These are phyloP conservation scores for Globisporangium echinulatum DNA, from an alignment of 352 stramenopile species.

Conservation along the genomic window DNA sequence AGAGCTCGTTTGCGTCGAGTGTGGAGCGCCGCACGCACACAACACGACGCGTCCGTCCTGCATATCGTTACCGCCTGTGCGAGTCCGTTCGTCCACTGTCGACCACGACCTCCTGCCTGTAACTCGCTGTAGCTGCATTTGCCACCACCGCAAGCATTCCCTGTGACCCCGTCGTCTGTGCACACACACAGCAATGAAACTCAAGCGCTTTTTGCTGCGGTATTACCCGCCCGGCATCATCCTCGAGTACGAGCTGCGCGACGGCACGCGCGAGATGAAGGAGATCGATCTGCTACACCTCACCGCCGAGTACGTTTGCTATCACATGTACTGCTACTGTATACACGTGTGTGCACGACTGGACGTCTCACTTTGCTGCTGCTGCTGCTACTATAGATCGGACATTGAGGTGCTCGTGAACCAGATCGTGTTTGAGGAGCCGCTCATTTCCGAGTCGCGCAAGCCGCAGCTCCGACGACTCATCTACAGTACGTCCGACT, in stretches of 20 bases:
- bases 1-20: not conserved
- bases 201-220: constrained; percentile 92
- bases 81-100: too few relatives aligned
- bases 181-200: constrained; percentile 77
- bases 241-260: constrained; percentile 92
- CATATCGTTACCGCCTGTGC: too few relatives aligned
- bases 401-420: constrained; percentile 94
- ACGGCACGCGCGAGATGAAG: constrained; percentile 92
- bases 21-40: not conserved
- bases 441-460: constrained; percentile 88
- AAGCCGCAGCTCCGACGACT: constrained; percentile 92
- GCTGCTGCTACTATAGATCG: constrained; percentile 31
- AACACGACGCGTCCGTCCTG: not conserved
- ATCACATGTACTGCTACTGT: not conserved
- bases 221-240: constrained; percentile 96
- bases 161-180: too few relatives aligned
- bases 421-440: constrained; percentile 94
- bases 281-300: constrained; percentile 94
- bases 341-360: not conserved
- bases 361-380: not conserved
- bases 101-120: too few relatives aligned
- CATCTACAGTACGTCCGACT: constrained; percentile 79
- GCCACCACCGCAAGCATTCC: not conserved
- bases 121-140: not conserved
- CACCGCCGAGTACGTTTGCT: constrained; percentile 77